These are phyloP conservation scores for Auriscalpium orientale DNA, from an alignment of 768 basidiomycete genomes.

Conservation along the genomic window DNA sequence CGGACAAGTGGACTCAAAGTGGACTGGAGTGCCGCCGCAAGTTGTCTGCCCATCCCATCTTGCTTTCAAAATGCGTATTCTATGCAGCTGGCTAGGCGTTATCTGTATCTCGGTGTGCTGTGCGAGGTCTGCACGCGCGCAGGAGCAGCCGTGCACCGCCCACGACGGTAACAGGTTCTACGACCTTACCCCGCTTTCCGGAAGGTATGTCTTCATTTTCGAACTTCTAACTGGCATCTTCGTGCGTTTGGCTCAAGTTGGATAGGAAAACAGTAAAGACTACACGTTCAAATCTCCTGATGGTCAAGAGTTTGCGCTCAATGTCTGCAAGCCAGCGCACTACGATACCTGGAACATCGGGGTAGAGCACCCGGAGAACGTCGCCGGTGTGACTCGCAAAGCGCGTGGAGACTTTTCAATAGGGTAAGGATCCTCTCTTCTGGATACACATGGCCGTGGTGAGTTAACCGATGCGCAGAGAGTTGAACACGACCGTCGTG, in stretches of 20 bases:
- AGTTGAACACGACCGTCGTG: slow-evolving; percentile 56
- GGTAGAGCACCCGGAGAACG: slow-evolving; percentile 41
- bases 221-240: slow-evolving; percentile 4
- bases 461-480: slow-evolving; percentile 26
- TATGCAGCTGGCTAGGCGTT: not conserved
- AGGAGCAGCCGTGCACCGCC: slow-evolving; percentile 55
- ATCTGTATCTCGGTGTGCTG: not conserved
- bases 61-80: not conserved
- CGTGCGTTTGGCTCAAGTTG: slow-evolving; percentile 4
- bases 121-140: slow-evolving; percentile 17
- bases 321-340: slow-evolving; percentile 52
- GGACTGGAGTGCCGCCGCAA: too few relatives aligned
- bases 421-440: slow-evolving; percentile 38
- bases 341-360: slow-evolving; percentile 54
- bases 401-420: slow-evolving; percentile 65
- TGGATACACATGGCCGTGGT: not conserved
- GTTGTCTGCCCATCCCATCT: not conserved
- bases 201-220: slow-evolving; percentile 34
- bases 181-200: slow-evolving; percentile 55
- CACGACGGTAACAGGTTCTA: slow-evolving; percentile 53
- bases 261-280: slow-evolving; percentile 44
- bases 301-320: slow-evolving; percentile 45
- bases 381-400: slow-evolving; percentile 56
- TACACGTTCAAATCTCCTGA: slow-evolving; percentile 45
- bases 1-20: not conserved